A percentile compares a stretch with the other conserved stretches of the same genome.
Conservation (phyloP, 2,329 filamentous ascomycete genomes). For the Sporothrix sp. region DNA sequence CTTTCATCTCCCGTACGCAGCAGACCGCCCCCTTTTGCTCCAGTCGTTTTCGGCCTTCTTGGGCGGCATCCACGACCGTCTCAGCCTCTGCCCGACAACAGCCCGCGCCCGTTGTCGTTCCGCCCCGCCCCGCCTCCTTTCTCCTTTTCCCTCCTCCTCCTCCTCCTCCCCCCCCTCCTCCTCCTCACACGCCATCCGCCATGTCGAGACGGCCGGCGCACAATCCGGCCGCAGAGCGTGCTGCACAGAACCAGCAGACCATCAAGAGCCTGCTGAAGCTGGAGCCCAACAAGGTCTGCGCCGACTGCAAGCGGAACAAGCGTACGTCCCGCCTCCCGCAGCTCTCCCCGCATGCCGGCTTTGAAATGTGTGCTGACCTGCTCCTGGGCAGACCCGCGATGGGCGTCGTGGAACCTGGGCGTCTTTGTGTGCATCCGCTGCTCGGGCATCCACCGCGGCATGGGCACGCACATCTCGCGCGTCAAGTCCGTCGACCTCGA, state of each 20-base stretch:
- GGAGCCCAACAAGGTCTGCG: conserved; percentile 91
- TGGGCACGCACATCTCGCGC: conserved; percentile 96
- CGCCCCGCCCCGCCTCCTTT: neutral
- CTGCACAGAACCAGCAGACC: conserved; percentile 85
- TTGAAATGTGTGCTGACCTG: neutral
- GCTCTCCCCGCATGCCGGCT: neutral
- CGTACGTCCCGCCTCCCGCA: conserved; percentile 45
- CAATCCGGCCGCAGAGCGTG: conserved; percentile 73
- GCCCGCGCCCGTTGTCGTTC: neutral
- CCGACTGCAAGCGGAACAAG: conserved; percentile 98
- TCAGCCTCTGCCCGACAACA: neutral
- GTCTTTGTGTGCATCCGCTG: conserved; percentile 97
- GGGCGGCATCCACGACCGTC: neutral
- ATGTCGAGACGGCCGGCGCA: conserved; percentile 73
- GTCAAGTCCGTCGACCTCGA: conserved; percentile 98
- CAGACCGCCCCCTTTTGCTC: neutral
- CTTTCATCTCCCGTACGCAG: neutral
- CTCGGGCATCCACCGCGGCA: conserved; percentile 95
- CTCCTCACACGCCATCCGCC: neutral
- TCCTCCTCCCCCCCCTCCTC: neutral
- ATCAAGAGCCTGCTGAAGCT: conserved; percentile 93
- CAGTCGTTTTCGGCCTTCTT: neutral
- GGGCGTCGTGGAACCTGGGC: conserved; percentile 97
- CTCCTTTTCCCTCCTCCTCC: neutral
- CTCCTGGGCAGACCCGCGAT: conserved; percentile 69